Conservation (phyloP, 2,329 filamentous ascomycete genomes). For the Paecilomyces fulvus region DNA sequence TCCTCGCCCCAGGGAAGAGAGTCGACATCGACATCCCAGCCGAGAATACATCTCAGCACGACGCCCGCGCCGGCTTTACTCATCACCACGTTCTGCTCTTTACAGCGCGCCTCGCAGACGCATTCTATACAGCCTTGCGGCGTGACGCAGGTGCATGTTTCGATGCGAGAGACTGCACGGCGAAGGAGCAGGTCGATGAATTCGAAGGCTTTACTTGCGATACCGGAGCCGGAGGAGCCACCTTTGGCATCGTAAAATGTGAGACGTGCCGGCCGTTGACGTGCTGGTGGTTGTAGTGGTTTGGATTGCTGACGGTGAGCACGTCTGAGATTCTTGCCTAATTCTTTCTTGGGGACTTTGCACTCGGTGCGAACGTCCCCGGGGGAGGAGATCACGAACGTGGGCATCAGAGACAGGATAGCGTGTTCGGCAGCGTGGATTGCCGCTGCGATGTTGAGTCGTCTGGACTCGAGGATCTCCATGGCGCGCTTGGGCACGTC, state of each 20-base stretch:
- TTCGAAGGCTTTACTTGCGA: conserved; percentile 88
- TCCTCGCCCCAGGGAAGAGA: conserved; percentile 79
- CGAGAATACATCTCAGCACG: conserved; percentile 66
- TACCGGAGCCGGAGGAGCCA: conserved; percentile 71
- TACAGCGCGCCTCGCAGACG: conserved; percentile 75
- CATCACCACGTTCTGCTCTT: conserved; percentile 83
- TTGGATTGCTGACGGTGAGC: conserved; percentile 8
- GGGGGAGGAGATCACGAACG: conserved; percentile 80
- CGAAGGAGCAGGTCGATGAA: conserved; percentile 71
- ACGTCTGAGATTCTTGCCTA: conserved; percentile 49
- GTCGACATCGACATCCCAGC: conserved; percentile 71
- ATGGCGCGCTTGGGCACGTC: conserved; percentile 76
- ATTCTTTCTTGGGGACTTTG: conserved; percentile 81
- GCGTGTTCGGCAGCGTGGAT: conserved; percentile 96
- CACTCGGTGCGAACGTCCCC: conserved; percentile 93
- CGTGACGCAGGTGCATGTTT: conserved; percentile 60
- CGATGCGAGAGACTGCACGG: conserved; percentile 68
- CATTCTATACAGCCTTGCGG: conserved; percentile 78
- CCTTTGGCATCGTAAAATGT: conserved; percentile 96
- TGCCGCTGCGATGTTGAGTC: conserved; percentile 74
- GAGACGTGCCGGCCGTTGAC: conserved; percentile 78
- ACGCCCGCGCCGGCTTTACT: conserved; percentile 82
- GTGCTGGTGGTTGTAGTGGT: conserved; percentile 26
- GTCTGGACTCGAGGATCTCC: conserved; percentile 63
- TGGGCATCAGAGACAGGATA: conserved; percentile 75